A percentile compares a stretch with the other conserved stretches of the same genome.
These are phyloP conservation scores for Lunularia cruciata DNA, from an alignment of 225 moss, liverwort and hornwort species.

Conservation along the genomic window DNA sequence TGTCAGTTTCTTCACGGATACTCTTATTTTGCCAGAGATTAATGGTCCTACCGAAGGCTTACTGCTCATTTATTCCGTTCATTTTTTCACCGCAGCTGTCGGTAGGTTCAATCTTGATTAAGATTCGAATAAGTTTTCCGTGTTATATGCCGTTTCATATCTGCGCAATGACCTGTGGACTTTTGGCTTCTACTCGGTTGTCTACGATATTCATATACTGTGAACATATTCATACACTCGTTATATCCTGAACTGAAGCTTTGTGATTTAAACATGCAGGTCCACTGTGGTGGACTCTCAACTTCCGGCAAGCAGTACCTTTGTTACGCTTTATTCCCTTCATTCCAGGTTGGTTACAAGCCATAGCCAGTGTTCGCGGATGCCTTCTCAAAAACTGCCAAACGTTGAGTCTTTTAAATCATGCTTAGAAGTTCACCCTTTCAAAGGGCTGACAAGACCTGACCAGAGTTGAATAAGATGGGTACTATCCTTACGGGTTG, in stretches of 20 bases:
- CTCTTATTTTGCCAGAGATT: conserved; percentile 89
- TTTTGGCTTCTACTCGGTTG: not conserved
- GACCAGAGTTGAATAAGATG: no score
- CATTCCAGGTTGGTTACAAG: conserved; percentile 59
- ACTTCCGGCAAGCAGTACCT: conserved; percentile 57
- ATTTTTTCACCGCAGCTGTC: conserved; percentile 76
- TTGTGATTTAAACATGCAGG: conserved; percentile 38
- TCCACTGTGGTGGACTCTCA: conserved; percentile 72
- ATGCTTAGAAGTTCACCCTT: no score
- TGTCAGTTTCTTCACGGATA: conserved; percentile 88
- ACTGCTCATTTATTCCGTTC: conserved; percentile 67
- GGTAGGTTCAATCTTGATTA: no score
- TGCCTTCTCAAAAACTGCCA: no score
- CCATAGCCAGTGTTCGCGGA: no score
- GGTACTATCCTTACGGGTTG: no score
- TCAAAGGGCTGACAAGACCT: no score
- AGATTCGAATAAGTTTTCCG: not conserved
- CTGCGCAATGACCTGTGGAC: not conserved
- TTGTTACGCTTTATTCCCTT: conserved; percentile 58
- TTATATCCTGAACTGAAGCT: not conserved
- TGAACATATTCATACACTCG: not conserved
- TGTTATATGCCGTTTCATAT: not conserved
- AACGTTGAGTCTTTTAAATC: no score
- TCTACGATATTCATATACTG: no score
- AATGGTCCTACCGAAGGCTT: conserved; percentile 97